These are phyloP conservation scores for Ophiognomonia clavigignenti-juglandacearum DNA, from an alignment of 2,329 filamentous ascomycete species.

Conservation along the genomic window DNA sequence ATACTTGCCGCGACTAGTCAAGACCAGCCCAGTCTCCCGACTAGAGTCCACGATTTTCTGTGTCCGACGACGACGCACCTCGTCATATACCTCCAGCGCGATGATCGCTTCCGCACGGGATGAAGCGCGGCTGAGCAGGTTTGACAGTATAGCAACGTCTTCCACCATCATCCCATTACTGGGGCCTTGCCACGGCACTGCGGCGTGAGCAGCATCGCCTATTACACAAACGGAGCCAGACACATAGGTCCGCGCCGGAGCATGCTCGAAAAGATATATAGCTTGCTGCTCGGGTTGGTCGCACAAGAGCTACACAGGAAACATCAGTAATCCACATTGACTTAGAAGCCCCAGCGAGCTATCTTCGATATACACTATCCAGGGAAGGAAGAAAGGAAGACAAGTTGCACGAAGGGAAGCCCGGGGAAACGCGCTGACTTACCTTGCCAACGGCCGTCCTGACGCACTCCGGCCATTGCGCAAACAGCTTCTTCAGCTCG, in stretches of 20 bases:
- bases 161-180: slow-evolving; percentile 4
- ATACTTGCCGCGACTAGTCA: neutral
- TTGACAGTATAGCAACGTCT: slow-evolving; percentile 1
- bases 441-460: slow-evolving; percentile 16
- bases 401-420: neutral
- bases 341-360: too few species aligned
- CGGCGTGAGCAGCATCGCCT: slow-evolving; percentile 16
- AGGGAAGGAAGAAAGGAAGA: neutral
- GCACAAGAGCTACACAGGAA: slow-evolving; percentile 18
- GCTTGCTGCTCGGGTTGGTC: slow-evolving; percentile 17
- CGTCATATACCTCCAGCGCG: slow-evolving; percentile 1
- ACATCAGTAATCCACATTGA: neutral
- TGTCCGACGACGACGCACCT: slow-evolving; percentile 2
- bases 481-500: slow-evolving; percentile 19
- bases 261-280: slow-evolving; percentile 23
- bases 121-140: neutral
- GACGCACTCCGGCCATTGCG: slow-evolving; percentile 19
- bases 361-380: neutral
- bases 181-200: slow-evolving; percentile 2
- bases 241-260: slow-evolving; percentile 16
- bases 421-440: neutral
- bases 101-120: neutral
- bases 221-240: slow-evolving; percentile 19
- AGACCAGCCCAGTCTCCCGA: neutral
- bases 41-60: slow-evolving; percentile 5